Percentiles rank a stretch among this genome's conserved stretches.
phyloP scores from a whole-genome alignment of 1,284 basidiomycete species.

The Trichosporon inkin region DNA sequence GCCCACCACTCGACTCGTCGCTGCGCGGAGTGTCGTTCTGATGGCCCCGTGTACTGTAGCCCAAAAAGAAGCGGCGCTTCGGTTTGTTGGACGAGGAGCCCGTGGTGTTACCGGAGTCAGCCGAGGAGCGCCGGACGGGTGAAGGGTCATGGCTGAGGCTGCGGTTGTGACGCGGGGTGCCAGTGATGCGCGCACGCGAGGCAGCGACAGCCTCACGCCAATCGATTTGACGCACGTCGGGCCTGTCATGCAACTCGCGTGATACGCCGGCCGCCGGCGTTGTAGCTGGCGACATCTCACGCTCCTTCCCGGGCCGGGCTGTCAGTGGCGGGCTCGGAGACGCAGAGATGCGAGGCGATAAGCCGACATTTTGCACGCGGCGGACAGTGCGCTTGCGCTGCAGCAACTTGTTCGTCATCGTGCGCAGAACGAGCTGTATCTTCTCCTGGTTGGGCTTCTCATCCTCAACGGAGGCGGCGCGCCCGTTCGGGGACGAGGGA shows the following conservation, averaged over 20 bases:
- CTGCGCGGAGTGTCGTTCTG: not conserved
- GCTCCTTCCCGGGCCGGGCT: not conserved
- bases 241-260: constrained; percentile 4
- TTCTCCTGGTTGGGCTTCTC: constrained; percentile 35
- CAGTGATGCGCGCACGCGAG: not conserved
- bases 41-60: constrained; percentile 1
- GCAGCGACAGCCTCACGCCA: constrained; percentile 8
- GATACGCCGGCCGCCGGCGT: not conserved
- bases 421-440: constrained; percentile 51
- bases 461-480: not conserved
- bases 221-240: constrained; percentile 12
- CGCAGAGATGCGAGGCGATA: constrained; percentile 6
- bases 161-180: not conserved
- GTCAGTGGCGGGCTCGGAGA: constrained; percentile 15
- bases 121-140: not conserved
- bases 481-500: not conserved
- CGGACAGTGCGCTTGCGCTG: constrained; percentile 49
- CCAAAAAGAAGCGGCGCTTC: constrained; percentile 5
- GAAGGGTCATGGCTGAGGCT: constrained; percentile 1
- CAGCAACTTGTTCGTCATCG: constrained; percentile 52
- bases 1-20: not conserved
- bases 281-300: not conserved
- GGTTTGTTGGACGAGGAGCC: not conserved
- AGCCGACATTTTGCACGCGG: constrained; percentile 24
- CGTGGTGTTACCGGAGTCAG: not conserved